Evolutionary conservation across 768 basidiomycete genomes (phyloP), one percentile per base, ranked within the genome.

Genomic region (Hirschioporus abietinus): DNA sequence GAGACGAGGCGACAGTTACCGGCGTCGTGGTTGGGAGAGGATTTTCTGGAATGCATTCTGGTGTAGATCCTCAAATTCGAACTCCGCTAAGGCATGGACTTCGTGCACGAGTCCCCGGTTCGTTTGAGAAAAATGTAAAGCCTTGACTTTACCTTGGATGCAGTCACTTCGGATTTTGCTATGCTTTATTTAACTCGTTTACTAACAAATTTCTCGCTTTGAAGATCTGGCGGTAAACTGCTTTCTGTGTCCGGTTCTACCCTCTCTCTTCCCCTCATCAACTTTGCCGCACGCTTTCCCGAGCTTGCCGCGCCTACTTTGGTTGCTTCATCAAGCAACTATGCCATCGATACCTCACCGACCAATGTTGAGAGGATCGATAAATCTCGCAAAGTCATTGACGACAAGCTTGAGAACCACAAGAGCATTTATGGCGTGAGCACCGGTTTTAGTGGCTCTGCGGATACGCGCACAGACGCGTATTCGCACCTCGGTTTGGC

Each of bases 401-500:
- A 83, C 24, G 81, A 82, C 71, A 93, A 93, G 75, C 82, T 94
- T 52, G 82, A 83, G 24, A 79, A 81, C 3, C 86, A 88, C 10
- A 82, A 85, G 64, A 91, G 89, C 69, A 83, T 95, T 23, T 95
- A 95, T 70, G 93, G 93, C 25, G 89, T 95, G 58, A 90, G 90
- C 62, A 91, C 91, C 5, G 93, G 93, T 59, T 95, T 92, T 71
- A 93, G 93, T 57, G 93, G 92, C n/a, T 90, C 88, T 68, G 93
- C 93, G 15, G 90, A 93, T 74, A 94, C 92, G 0, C 86, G 93
- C 23, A 95, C 93, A 0, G 84, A 88, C 69, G 79, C 91, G 65
- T 87, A 91, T 25, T 73, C 90, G 67, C 79, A 88, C 10, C 87
- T 95, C 27, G 92, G 90, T 24, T 83, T 87, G 68, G 89, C 91